phyloP scores from a whole-genome alignment of 495 filamentous ascomycete genomes.

The Xylaria acuta region DNA sequence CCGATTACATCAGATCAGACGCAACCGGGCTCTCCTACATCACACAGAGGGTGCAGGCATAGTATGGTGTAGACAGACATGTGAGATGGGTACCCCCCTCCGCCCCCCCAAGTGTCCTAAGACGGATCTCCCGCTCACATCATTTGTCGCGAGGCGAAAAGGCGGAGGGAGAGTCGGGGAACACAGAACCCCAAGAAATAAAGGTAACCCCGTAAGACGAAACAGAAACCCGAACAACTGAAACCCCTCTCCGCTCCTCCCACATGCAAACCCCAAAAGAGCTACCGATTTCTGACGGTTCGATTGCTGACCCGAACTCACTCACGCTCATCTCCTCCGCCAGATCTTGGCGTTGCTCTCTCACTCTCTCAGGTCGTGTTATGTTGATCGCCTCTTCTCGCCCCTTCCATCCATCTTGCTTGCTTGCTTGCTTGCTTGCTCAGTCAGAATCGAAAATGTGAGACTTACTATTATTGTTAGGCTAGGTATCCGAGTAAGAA shows the following conservation, averaged over 20 bases:
- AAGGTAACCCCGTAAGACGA: not conserved
- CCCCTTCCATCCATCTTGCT: not conserved
- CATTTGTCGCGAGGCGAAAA: constrained; percentile 4
- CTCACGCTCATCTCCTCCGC: not conserved
- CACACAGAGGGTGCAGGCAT: not conserved
- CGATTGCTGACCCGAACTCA: constrained; percentile 21
- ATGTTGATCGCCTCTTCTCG: not conserved
- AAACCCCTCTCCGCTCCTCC: constrained; percentile 1
- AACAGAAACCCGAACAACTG: not conserved
- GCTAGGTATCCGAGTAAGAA: constrained; percentile 1
- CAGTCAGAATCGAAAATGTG: not conserved
- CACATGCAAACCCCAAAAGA: not conserved
- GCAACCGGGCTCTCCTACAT: not conserved
- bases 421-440: not conserved
- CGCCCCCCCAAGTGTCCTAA: not conserved
- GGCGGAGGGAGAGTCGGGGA: constrained; percentile 9
- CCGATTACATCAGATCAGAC: constrained; percentile 14
- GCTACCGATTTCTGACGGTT: constrained; percentile 15
- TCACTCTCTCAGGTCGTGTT: not conserved
- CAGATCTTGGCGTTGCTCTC: constrained; percentile 8
- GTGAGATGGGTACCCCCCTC: not conserved
- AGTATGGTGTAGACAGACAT: not conserved
- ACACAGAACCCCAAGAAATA: not conserved
- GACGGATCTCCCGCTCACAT: constrained; percentile 4
- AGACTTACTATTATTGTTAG: not conserved